Base-by-base conservation (phyloP, 75 land plant species). In the Picea glauca region DNA sequence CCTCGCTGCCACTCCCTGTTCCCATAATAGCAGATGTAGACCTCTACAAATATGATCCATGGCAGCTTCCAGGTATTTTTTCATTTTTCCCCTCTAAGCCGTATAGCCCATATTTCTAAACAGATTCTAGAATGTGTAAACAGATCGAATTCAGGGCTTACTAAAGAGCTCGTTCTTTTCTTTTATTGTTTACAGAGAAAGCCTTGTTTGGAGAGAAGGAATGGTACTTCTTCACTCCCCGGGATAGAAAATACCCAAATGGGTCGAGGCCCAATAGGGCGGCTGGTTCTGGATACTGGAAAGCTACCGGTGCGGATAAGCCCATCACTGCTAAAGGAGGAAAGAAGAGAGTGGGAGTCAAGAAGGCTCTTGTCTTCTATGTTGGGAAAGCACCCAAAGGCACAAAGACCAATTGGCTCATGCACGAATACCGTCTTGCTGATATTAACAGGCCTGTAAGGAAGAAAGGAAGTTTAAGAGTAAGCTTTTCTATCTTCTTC, bases 21-120 rank as follows among this genome's bases (percentile, higher is more conserved):
- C 84, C 76, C n/a, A 80, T 80, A 61, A 83, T 83, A 32, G 81
- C 84, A 40, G 84, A 83, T 33, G 82, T 83, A 32, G 84, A 83
- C 60, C 82, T 83, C 72, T 80, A 83, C 62, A 83, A 81, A 30
- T 77, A 17, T 58, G 80, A 81, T 54, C 82, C 82, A 17, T 81
- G 82, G 82, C 62, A 77, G 43, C 82, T 81, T 54, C 82, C 82
- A 61, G 82, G 82, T 81, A 15, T 9, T 18, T 30, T 70, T 58
- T 18, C 2, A 0, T 46, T 50, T 50, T 50, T 50, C 56, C 12
- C 1, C 56, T 50, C 1, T 50, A 9, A 50, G 56, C 56, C 11
- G 9, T 50, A 0, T 50, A 50, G 56, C 56, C 56, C 56, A 50
- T 1, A 40, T 40, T 40, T 40, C 4, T 40, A 3, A 40, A 40